phyloP scores from a whole-genome alignment of 1,139 yeast species.

The Arxiozyma bovina region DNA sequence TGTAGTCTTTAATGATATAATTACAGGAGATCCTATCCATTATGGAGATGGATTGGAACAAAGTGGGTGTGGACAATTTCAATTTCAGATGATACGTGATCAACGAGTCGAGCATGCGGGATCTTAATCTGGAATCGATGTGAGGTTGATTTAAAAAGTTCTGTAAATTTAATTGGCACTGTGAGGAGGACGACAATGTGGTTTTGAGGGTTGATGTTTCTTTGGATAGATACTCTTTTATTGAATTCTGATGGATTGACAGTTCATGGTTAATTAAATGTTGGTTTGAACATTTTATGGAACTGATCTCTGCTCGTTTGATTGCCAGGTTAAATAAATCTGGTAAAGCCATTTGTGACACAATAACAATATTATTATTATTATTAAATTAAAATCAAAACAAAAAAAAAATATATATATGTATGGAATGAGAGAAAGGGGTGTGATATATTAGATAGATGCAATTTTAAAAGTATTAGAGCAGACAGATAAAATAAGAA shows the following conservation, averaged over 20 bases:
- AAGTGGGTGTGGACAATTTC: constrained; percentile 66
- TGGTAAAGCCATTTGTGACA: constrained; percentile 1
- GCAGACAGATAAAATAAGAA: not conserved
- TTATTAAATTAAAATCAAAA: not conserved
- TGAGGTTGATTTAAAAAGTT: constrained; percentile 22
- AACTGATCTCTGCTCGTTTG: constrained; percentile 16
- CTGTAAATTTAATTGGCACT: constrained; percentile 10
- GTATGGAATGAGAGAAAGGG: too few species aligned
- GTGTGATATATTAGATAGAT: too few species aligned
- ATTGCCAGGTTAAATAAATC: constrained; percentile 9
- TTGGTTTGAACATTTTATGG: constrained; percentile 16
- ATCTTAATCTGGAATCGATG: constrained; percentile 15
- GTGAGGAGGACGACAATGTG: constrained; percentile 6
- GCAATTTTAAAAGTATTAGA: too few species aligned
- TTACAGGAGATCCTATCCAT: constrained; percentile 86
- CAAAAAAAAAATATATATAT: not conserved
- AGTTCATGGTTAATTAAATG: constrained; percentile 19
- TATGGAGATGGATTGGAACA: constrained; percentile 72
- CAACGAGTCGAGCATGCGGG: constrained; percentile 61
- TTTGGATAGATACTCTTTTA: constrained; percentile 21
- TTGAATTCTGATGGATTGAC: constrained; percentile 18
- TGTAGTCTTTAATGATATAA: constrained; percentile 64
- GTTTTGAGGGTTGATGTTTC: constrained; percentile 2
- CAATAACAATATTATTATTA: too few species aligned
- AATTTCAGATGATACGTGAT: constrained; percentile 77